A percentile compares a stretch with the other conserved stretches of the same genome.
These are phyloP conservation scores for Cylindricascospora bacillispora DNA, from an alignment of 1,139 yeast species.

Conservation along the genomic window DNA sequence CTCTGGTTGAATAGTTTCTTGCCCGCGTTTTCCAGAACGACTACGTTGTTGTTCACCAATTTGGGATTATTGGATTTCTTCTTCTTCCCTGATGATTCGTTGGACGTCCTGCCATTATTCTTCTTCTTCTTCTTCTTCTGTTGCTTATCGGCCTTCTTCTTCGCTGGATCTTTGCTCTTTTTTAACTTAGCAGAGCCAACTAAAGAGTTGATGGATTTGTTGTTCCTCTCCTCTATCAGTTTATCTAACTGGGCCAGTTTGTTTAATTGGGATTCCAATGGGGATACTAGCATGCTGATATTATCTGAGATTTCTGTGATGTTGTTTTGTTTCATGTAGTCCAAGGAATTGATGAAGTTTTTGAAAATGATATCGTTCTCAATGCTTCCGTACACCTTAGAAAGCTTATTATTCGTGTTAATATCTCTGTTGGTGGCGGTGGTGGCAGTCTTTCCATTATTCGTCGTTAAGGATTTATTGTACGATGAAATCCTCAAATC, in stretches of 20 bases:
- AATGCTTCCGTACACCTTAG: constrained; percentile 14
- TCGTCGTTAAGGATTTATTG: no score
- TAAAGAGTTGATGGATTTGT: constrained; percentile 13
- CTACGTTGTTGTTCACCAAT: constrained; percentile 15
- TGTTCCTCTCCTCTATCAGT: constrained; percentile 8
- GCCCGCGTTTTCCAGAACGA: constrained; percentile 24
- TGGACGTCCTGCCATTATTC: constrained; percentile 5
- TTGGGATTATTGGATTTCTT: constrained; percentile 1
- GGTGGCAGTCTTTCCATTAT: constrained; percentile 10
- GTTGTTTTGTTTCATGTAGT: constrained; percentile 11
- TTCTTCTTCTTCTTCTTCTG: constrained; percentile 9
- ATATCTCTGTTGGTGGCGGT: no score
- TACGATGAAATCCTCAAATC: constrained; percentile 16
- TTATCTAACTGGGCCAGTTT: constrained; percentile 10
- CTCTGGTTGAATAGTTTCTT: constrained; percentile 17
- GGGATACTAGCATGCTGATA: constrained; percentile 18
- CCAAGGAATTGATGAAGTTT: constrained; percentile 17
- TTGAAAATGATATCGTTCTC: constrained; percentile 17
- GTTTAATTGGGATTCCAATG: constrained; percentile 16
- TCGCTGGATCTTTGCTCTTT: constrained; percentile 8
- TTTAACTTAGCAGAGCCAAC: no score
- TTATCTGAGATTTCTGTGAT: constrained; percentile 14
- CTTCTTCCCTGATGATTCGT: constrained; percentile 1
- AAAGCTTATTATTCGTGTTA: no score
- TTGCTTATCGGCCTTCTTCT: constrained; percentile 7